Evolutionary conservation across 2,329 filamentous ascomycete genomes (phyloP), one percentile per base, ranked within the genome.

Genomic region (Nakataea oryzae): DNA sequence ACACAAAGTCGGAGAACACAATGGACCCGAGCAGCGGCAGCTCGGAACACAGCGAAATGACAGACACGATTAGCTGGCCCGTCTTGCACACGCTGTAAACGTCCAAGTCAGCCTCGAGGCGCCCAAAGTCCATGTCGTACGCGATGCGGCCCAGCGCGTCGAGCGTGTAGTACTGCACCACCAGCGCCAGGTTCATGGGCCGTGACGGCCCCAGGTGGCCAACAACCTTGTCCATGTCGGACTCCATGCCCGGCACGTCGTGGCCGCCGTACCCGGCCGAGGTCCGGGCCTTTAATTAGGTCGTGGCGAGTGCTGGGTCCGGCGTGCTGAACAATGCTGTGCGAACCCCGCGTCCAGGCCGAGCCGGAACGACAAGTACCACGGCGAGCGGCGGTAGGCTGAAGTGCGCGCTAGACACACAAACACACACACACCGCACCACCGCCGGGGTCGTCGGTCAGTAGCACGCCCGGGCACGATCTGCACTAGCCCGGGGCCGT

Each of bases 321-420:
- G 12, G 27, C 3, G 59, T 59, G 59, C 62, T 63, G 30, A 63
- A 59, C 59, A 61, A n/a, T 63, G 59, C 9, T 61, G 50, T 63
- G 59, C 59, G 47, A 11, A 9, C 29, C 26, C 12, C 47, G 62
- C n/a, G 50, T 61, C 56, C 3, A 63, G 24, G 21, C 59, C 29
- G 27, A 62, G 41, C 9, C 27, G n/a, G 5, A 24, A 21, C 34
- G 34, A 17, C 14, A 6, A 41, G 61, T 62, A 64, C 60, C 61
- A 64, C 8, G 24, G 27, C 11, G 59, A 56, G 14, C 41, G 34
- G 21, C 28, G 32, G 60, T 64, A 62, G n/a, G 30, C 24, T n/a
- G 28, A 54, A n/a, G 13, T 54, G 50, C n/a, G 61, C 54, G 24
- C 54, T 14, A 8, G 26, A 29, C 50, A 59, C 54, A 55, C 47